These are phyloP conservation scores for Chaetomium fimeti DNA, from an alignment of 495 filamentous ascomycete genomes.

Conservation along the genomic window DNA sequence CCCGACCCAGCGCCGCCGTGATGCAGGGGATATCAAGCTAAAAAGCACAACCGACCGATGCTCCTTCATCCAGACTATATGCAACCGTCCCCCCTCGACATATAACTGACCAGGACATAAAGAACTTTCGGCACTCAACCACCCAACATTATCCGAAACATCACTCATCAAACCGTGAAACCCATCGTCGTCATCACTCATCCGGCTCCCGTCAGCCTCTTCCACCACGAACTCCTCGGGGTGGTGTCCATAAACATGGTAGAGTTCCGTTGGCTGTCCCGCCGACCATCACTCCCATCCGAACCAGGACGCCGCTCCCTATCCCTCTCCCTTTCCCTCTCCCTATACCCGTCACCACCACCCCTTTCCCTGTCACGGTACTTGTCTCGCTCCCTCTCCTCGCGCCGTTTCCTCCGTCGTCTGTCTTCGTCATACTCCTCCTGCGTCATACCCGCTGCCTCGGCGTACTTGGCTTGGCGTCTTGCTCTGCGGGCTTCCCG, in stretches of 20 bases:
- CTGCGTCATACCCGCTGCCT: conserved; percentile 31
- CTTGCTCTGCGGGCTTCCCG: conserved; percentile 46
- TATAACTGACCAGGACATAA: not conserved
- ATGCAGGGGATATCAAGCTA: conserved; percentile 8
- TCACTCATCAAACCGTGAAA: conserved; percentile 7
- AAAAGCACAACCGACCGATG: conserved; percentile 3
- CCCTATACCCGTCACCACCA: not conserved
- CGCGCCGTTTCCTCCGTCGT: conserved; percentile 46
- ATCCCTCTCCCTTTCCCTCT: conserved; percentile 15
- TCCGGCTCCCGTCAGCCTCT: conserved; percentile 38
- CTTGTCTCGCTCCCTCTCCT: conserved; percentile 35
- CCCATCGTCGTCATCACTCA: conserved; percentile 15
- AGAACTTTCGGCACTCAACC: not conserved
- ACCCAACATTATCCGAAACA: conserved; percentile 2
- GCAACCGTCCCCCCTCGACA: not conserved
- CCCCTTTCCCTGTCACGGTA: conserved; percentile 22
- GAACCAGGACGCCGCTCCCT: conserved; percentile 40
- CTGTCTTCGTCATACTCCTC: conserved; percentile 46
- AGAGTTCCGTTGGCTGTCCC: conserved; percentile 38
- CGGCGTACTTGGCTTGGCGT: conserved; percentile 47
- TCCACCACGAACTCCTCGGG: conserved; percentile 57
- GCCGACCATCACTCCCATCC: conserved; percentile 46
- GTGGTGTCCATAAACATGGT: conserved; percentile 45
- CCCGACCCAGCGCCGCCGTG: conserved; percentile 9
- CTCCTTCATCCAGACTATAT: conserved; percentile 7